Conservation (phyloP, 225 moss, liverwort and hornwort species). For the Straminergon stramineum region DNA sequence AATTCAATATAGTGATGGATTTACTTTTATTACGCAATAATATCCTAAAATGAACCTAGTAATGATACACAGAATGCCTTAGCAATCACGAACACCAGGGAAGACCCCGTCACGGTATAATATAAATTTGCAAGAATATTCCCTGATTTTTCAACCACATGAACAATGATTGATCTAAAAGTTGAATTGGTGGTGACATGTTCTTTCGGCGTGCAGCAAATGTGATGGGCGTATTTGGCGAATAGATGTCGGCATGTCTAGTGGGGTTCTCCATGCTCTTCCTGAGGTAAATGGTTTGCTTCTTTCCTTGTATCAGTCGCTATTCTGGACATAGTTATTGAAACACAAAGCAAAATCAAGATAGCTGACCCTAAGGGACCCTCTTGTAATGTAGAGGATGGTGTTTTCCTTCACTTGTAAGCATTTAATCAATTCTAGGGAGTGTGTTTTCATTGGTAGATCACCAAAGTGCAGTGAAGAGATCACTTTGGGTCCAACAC, state of each 20-base stretch:
- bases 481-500: neutral
- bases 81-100: neutral
- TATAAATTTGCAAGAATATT: neutral
- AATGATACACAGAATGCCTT: neutral
- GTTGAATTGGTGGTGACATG: neutral
- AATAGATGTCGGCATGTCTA: slow-evolving; percentile 98
- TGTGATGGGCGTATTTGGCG: slow-evolving; percentile 89
- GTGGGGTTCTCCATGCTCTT: slow-evolving; percentile 76
- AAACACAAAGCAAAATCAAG: neutral
- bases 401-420: neutral
- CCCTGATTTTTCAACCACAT: neutral
- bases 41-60: neutral
- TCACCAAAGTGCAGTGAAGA: neutral
- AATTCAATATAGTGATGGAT: neutral
- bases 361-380: neutral
- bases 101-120: neutral
- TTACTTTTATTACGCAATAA: neutral
- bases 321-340: neutral
- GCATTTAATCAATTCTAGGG: neutral
- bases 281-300: slow-evolving; percentile 48
- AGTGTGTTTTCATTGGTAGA: neutral
- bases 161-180: neutral
- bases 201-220: slow-evolving; percentile 42
- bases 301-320: neutral
- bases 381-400: neutral